Conservation (phyloP, 192 early-diverging fungal genomes). For the Umbelopsis isabellina region DNA sequence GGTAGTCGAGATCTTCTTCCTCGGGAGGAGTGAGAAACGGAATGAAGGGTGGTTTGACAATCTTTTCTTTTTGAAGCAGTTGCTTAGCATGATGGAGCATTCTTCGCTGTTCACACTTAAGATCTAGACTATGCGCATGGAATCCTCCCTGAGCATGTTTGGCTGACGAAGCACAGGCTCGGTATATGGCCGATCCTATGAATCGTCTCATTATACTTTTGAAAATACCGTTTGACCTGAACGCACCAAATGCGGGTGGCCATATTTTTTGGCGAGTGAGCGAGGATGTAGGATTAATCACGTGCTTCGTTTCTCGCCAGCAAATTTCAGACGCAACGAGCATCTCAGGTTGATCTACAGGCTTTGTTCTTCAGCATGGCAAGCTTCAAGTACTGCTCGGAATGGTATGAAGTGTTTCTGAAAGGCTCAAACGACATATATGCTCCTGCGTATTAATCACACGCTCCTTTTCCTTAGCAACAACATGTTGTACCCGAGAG, state of each 20-base stretch:
- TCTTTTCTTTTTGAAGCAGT: not conserved
- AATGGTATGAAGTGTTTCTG: conserved; percentile 48
- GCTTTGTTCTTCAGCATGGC: conserved; percentile 42
- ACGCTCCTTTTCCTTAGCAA: conserved; percentile 51
- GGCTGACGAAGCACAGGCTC: not conserved
- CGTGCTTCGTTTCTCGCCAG: too few species aligned
- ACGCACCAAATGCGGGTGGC: not conserved
- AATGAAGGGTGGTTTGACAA: conserved; percentile 19
- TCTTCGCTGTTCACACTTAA: not conserved
- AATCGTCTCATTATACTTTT: conserved; percentile 9
- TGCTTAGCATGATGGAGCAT: not conserved
- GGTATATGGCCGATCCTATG: not conserved
- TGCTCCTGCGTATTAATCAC: not conserved
- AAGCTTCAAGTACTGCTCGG: conserved; percentile 54
- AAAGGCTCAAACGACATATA: not conserved
- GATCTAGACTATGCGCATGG: not conserved
- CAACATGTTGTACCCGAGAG: conserved; percentile 83
- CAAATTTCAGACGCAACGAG: not conserved
- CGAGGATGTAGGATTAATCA: too few species aligned
- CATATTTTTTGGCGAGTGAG: too few species aligned
- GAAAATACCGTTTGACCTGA: not conserved
- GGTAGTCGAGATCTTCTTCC: conserved; percentile 38
- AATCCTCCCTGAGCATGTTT: not conserved
- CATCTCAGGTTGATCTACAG: not conserved
- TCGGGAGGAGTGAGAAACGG: conserved; percentile 37